phyloP scores from a whole-genome alignment of 2,329 filamentous ascomycete species.

The Colletotrichum sp. region DNA sequence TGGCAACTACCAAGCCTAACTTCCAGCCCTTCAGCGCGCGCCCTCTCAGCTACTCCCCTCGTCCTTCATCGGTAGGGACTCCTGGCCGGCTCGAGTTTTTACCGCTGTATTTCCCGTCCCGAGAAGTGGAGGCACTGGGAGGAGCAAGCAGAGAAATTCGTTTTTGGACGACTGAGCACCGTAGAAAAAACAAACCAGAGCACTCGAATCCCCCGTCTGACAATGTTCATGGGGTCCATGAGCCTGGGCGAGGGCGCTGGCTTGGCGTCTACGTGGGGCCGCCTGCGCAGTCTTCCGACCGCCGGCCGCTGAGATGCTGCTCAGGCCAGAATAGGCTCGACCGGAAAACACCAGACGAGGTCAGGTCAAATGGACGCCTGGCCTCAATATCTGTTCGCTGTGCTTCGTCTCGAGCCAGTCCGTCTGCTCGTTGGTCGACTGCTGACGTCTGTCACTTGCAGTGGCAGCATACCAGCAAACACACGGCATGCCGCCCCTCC shows the following conservation, averaged over 20 bases:
- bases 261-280: not conserved
- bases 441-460: not conserved
- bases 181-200: not conserved
- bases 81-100: not conserved
- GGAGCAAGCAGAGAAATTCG: not conserved
- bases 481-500: not conserved
- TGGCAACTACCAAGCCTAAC: not conserved
- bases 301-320: not conserved
- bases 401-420: not conserved
- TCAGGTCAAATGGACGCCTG: not conserved
- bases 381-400: not conserved
- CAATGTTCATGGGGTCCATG: not conserved
- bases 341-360: not conserved
- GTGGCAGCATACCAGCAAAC: not conserved
- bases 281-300: constrained; percentile 9
- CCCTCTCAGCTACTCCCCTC: not conserved
- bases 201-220: not conserved
- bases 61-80: not conserved
- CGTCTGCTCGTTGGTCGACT: not conserved
- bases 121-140: not conserved
- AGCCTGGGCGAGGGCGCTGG: not conserved
- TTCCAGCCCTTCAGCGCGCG: constrained; percentile 9
- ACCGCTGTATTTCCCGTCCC: constrained; percentile 4
- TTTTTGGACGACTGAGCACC: not conserved
- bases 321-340: not conserved